phyloP scores from a whole-genome alignment of 805 yeast species.

The Wickerhamiella kazuoi region DNA sequence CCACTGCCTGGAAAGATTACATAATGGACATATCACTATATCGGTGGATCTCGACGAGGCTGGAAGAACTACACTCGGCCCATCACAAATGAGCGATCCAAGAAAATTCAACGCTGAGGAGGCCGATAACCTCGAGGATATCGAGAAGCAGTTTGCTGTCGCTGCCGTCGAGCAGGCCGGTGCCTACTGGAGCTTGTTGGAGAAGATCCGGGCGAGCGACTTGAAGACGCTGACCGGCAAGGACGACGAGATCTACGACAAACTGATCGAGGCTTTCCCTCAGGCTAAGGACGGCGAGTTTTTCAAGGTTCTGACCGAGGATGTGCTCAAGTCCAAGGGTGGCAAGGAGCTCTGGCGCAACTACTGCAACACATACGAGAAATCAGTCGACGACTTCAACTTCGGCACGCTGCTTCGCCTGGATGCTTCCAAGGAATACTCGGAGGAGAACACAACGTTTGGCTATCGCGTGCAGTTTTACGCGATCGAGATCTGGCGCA shows the following conservation, averaged over 20 bases:
- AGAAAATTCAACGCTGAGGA: constrained; percentile 57
- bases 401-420: constrained; percentile 85
- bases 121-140: constrained; percentile 89
- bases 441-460: constrained; percentile 68
- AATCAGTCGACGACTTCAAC: constrained; percentile 70
- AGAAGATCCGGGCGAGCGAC: constrained; percentile 59
- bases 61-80: too few species aligned
- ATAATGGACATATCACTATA: too few species aligned
- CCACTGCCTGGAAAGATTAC: neutral
- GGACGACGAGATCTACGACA: constrained; percentile 26
- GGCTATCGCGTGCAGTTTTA: constrained; percentile 87
- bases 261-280: constrained; percentile 55
- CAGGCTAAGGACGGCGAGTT: constrained; percentile 48
- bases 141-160: constrained; percentile 95
- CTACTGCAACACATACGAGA: constrained; percentile 68
- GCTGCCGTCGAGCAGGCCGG: constrained; percentile 89
- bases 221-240: constrained; percentile 30
- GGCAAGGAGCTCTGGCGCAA: constrained; percentile 88
- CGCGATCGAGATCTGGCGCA: constrained; percentile 88
- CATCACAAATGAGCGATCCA: neutral
- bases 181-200: constrained; percentile 72
- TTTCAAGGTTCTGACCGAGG: constrained; percentile 48
- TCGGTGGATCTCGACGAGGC: too few species aligned
- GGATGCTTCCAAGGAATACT: constrained; percentile 55
- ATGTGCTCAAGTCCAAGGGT: constrained; percentile 55